Conservation (phyloP, 202 grass and related monocot genomes). For the Carex sylvatica region DNA sequence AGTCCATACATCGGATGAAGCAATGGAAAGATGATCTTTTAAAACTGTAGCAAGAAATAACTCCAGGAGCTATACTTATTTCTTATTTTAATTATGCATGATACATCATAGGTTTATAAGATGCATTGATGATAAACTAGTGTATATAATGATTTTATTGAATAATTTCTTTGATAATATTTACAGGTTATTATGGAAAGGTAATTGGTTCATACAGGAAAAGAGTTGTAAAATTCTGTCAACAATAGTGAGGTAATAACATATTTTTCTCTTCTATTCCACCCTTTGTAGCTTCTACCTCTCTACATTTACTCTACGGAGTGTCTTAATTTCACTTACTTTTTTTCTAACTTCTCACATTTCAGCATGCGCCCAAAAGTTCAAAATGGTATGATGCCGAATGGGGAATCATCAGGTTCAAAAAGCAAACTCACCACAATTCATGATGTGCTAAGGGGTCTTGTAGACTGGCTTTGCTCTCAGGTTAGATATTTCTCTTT, state of each 20-base stretch:
- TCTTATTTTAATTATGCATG: not conserved
- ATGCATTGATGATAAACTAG: not conserved
- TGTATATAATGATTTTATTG: constrained; percentile 1
- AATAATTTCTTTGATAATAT: constrained; percentile 12
- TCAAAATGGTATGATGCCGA: constrained; percentile 52
- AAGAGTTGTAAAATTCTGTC: constrained; percentile 88
- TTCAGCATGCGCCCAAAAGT: constrained; percentile 68
- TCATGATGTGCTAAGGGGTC: constrained; percentile 69
- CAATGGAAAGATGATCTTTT: not conserved
- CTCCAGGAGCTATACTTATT: constrained; percentile 12
- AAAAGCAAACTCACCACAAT: constrained; percentile 71
- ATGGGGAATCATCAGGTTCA: constrained; percentile 71
- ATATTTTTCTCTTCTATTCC: not conserved
- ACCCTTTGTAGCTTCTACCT: not conserved
- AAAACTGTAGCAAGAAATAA: not conserved
- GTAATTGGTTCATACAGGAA: constrained; percentile 96
- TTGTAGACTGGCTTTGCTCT: constrained; percentile 87
- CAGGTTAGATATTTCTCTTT: constrained; percentile 49
- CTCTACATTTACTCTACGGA: constrained; percentile 20
- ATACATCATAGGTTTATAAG: not conserved
- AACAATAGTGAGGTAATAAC: constrained; percentile 57
- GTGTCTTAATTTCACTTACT: constrained; percentile 19
- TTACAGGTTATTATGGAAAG: constrained; percentile 84
- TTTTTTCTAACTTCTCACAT: constrained; percentile 27
- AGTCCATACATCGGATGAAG: not conserved